These are phyloP conservation scores for Fusarium domesticum DNA, from an alignment of 2,329 filamentous ascomycete species.

Conservation along the genomic window DNA sequence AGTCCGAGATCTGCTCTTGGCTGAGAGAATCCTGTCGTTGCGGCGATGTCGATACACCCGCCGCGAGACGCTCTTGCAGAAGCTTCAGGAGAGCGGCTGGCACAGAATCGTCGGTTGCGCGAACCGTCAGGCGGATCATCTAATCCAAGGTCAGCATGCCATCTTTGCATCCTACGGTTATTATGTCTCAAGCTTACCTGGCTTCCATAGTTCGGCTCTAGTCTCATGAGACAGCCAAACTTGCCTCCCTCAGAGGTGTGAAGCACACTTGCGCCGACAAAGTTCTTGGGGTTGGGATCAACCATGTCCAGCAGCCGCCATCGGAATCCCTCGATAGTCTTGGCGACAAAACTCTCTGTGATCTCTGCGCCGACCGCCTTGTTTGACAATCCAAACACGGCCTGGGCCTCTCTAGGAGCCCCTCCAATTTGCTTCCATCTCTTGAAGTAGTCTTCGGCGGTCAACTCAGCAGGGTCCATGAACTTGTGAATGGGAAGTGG, in stretches of 20 bases:
- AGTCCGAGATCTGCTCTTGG: slow-evolving; percentile 51
- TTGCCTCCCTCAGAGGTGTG: slow-evolving; percentile 83
- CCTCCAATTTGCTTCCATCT: slow-evolving; percentile 98
- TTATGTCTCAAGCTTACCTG: slow-evolving; percentile 72
- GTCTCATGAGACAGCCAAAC: slow-evolving; percentile 85
- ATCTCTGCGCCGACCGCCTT: slow-evolving; percentile 58
- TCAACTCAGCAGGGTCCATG: slow-evolving; percentile 87
- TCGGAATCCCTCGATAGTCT: slow-evolving; percentile 76
- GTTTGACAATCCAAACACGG: slow-evolving; percentile 67
- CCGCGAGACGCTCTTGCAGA: slow-evolving; percentile 79
- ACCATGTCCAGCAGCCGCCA: slow-evolving; percentile 85
- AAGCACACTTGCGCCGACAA: slow-evolving; percentile 85
- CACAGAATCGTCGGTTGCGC: slow-evolving; percentile 88
- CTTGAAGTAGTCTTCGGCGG: slow-evolving; percentile 95
- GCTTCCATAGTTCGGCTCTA: slow-evolving; percentile 91
- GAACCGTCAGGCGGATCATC: slow-evolving; percentile 94
- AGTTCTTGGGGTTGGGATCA: slow-evolving; percentile 89
- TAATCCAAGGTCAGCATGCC: slow-evolving; percentile 38
- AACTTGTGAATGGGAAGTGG: slow-evolving; percentile 91
- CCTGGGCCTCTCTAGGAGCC: slow-evolving; percentile 80
- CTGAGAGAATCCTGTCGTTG: slow-evolving; percentile 43
- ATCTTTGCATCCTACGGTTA: neutral
- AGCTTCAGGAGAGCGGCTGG: slow-evolving; percentile 75
- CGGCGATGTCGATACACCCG: slow-evolving; percentile 44
- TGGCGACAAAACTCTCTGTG: slow-evolving; percentile 66